Conservation (phyloP, 768 basidiomycete genomes). For the Termitomyces sp. region DNA sequence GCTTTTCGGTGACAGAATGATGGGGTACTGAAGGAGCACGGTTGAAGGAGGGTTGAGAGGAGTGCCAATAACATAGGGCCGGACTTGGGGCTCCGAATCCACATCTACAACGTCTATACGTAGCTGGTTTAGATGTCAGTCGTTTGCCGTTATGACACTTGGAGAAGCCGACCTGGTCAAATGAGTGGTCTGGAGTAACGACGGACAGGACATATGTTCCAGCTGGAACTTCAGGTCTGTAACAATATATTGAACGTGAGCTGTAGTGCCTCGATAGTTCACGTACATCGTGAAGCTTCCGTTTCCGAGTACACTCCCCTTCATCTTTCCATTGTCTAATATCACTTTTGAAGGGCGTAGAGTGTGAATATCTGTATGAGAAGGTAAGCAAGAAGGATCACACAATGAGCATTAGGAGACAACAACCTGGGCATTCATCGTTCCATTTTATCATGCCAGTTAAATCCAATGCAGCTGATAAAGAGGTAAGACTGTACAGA, state of each 20-base stretch:
- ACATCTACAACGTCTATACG: conserved; percentile 58
- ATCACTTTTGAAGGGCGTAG: conserved; percentile 55
- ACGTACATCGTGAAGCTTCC: conserved; percentile 68
- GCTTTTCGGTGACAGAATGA: conserved; percentile 47
- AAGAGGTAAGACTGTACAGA: conserved; percentile 16
- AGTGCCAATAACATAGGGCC: conserved; percentile 63
- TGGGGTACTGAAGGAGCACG: conserved; percentile 54
- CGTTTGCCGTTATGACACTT: not conserved
- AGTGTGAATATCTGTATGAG: conserved; percentile 12
- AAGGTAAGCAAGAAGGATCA: not conserved
- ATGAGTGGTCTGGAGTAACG: conserved; percentile 55
- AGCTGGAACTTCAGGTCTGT: conserved; percentile 58
- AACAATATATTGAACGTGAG: not conserved
- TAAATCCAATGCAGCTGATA: conserved; percentile 45
- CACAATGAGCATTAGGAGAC: not conserved
- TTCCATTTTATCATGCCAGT: conserved; percentile 66
- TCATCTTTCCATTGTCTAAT: conserved; percentile 52
- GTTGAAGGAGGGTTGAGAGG: conserved; percentile 54
- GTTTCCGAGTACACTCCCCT: conserved; percentile 45
- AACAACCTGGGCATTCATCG: conserved; percentile 54
- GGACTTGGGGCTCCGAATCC: conserved; percentile 36
- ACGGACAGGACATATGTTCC: conserved; percentile 71
- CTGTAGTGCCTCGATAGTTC: not conserved
- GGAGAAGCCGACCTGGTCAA: conserved; percentile 53
- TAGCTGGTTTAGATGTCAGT: conserved; percentile 35